Base-by-base conservation (phyloP, 108 stramenopile species). In the Discostella stelligeroides region DNA sequence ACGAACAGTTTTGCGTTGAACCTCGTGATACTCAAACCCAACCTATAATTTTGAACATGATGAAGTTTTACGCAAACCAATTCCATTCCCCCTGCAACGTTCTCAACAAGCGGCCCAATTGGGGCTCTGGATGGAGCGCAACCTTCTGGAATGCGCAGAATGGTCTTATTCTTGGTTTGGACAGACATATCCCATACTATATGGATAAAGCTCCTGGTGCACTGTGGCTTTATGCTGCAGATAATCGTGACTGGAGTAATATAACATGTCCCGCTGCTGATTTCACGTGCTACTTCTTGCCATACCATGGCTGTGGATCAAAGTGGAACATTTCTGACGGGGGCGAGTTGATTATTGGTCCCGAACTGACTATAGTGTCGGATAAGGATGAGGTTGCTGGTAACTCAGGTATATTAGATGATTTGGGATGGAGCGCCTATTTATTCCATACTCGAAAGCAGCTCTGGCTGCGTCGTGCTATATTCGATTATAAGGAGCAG, bases 211-310 rank as follows among this genome's bases (percentile, higher is more conserved):
- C 15, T 25, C 28, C 25, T 18, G 23, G 30, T n/a, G 37, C 38
- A 29, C 67, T 41, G 7, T 75, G 75, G 75, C 50, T 67, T 29
- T 75, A 75, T 48, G 60, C 75, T 7, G 66, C 75, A 21, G 25
- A 68, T 54, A 75, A 68, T 39, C 46, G 63, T 15, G 60, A 75
- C 55, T 18, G 21, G 9, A 68, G 67, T 17, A 61, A 63, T 38
- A 53, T 45, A 4, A 68, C 66, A 29, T 75, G 66, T 15, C 21
- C 27, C 0, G 29, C 53, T 7, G 75, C 53, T 24, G 75, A 75
- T 63, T 28, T 56, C 25, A 75, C 75, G 2, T 75, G 75, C 43
- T 75, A 68, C 54, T 75, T 75, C 40, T 54, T 75, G 46, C 75
- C 67, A 23, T 75, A 75, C 56, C 75, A 75, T 24, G 37, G 37